A percentile compares a stretch with the other conserved stretches of the same genome.
phyloP scores from a whole-genome alignment of 2,329 filamentous ascomycete genomes.

The Calonectria fujianensis region DNA sequence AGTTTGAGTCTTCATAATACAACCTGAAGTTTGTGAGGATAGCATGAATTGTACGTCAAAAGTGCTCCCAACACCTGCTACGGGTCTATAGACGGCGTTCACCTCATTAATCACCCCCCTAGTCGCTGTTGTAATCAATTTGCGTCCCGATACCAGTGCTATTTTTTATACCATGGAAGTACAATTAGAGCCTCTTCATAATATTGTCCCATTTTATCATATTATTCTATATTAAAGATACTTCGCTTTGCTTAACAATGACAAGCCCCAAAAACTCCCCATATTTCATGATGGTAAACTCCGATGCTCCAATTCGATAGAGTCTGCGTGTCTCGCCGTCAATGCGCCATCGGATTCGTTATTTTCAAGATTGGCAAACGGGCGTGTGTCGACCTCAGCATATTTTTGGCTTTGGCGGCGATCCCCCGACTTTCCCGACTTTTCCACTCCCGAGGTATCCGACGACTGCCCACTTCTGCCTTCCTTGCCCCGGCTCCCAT shows the following conservation, averaged over 20 bases:
- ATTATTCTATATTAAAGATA: not conserved
- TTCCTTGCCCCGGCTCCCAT: not conserved
- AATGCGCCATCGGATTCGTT: constrained; percentile 3
- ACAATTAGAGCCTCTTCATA: too few species aligned
- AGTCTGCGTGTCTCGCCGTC: not conserved
- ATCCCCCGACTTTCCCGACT: not conserved
- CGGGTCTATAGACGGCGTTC: too few species aligned
- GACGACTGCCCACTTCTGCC: constrained; percentile 7
- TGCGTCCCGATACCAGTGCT: too few species aligned
- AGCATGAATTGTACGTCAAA: too few species aligned
- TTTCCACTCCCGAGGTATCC: constrained; percentile 9
- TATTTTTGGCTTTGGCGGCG: not conserved
- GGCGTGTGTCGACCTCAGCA: not conserved
- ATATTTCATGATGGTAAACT: not conserved
- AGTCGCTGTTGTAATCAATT: too few species aligned
- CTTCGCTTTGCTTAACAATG: not conserved
- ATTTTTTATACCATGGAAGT: too few species aligned
- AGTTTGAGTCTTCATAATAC: too few species aligned
- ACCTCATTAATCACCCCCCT: too few species aligned
- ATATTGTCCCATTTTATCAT: not conserved
- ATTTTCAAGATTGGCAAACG: constrained; percentile 14
- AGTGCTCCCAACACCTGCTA: too few species aligned
- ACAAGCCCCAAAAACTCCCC: not conserved
- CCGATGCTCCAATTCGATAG: not conserved
- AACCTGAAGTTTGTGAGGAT: too few species aligned